Conservation (phyloP, 768 basidiomycete genomes). For the Podaxis sp. region DNA sequence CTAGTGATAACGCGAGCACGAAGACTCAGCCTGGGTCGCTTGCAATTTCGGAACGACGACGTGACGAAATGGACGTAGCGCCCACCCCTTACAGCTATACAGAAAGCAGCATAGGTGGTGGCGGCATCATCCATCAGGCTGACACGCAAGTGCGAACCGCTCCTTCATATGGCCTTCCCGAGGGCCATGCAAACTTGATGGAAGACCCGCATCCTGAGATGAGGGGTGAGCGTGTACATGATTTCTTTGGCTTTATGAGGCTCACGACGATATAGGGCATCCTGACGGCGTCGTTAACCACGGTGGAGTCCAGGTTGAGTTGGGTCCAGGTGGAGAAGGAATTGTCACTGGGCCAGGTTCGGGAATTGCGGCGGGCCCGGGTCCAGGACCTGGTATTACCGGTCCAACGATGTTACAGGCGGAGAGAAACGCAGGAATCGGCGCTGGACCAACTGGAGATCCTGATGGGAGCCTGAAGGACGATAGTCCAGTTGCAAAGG, state of each 20-base stretch:
- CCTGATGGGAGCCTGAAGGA: background rate
- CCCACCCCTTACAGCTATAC: conserved; percentile 8
- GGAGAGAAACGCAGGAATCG: background rate
- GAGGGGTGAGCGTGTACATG: background rate
- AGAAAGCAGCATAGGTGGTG: background rate
- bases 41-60: background rate
- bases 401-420: background rate
- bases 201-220: background rate
- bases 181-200: background rate
- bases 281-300: conserved; percentile 1
- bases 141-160: background rate
- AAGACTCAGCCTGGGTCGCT: conserved; percentile 6
- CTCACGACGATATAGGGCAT: background rate
- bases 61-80: background rate
- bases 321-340: background rate
- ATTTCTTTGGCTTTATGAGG: background rate
- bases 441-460: background rate
- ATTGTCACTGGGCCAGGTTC: background rate
- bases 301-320: background rate
- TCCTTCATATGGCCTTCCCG: background rate
- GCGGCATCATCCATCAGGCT: background rate
- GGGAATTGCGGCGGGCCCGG: background rate
- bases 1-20: conserved; percentile 2
- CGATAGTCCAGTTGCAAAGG: background rate
- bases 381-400: conserved; percentile 2